Evolutionary conservation across 805 yeast species (phyloP).

Genomic region (Nakazawaea holstii): DNA sequence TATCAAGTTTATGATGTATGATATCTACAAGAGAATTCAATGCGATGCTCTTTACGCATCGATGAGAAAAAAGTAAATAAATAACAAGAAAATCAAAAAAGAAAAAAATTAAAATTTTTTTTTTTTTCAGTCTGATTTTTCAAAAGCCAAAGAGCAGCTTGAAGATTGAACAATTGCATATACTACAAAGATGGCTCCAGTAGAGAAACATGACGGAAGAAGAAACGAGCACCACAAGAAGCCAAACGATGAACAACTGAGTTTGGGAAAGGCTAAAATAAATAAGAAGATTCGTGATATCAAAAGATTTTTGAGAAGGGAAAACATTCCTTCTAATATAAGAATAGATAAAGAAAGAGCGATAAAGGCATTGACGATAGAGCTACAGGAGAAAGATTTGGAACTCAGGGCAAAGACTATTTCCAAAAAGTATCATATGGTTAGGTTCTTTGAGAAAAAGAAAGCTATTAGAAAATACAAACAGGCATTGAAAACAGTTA

Average conservation of each 20-base stretch:
- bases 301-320: constrained; percentile 58
- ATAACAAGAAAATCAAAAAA: too few relatives aligned
- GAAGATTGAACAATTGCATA: neutral
- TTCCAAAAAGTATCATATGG: constrained; percentile 84
- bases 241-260: neutral
- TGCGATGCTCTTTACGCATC: too few relatives aligned
- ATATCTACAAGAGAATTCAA: too few relatives aligned
- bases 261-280: constrained; percentile 39
- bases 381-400: constrained; percentile 35
- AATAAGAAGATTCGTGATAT: constrained; percentile 86
- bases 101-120: too few relatives aligned
- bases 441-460: constrained; percentile 84
- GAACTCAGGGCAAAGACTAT: constrained; percentile 33
- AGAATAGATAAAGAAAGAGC: constrained; percentile 42
- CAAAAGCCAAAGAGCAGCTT: too few relatives aligned
- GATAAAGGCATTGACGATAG: constrained; percentile 40
- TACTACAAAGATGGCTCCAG: neutral
- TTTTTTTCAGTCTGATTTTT: too few relatives aligned
- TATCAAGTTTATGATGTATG: too few relatives aligned
- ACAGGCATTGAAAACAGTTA: constrained; percentile 34
- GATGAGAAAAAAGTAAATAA: too few relatives aligned
- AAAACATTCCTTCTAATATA: constrained; percentile 50
- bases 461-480: constrained; percentile 74
- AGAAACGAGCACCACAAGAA: neutral
- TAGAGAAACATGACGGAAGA: neutral